Conservation (phyloP, 78 protist species). For the Ministeria vibrans region DNA sequence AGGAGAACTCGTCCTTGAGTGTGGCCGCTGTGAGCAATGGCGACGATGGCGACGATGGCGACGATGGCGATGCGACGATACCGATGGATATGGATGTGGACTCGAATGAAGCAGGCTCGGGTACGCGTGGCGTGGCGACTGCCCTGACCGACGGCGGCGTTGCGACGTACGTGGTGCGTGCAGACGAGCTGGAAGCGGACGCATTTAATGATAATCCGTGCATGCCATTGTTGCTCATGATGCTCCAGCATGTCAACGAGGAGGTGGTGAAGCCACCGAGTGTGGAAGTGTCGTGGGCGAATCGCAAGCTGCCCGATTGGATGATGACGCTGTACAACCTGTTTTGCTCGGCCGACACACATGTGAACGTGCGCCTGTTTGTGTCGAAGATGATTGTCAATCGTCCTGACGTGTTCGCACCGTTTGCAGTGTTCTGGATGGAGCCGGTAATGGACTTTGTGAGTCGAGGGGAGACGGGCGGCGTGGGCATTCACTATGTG, state of each 20-base stretch:
- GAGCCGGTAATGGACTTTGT: not conserved
- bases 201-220: slow-evolving; percentile 12
- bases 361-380: slow-evolving; percentile 16
- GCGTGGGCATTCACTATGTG: slow-evolving; percentile 24
- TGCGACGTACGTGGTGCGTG: not conserved
- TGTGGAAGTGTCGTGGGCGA: not conserved
- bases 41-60: too few relatives aligned
- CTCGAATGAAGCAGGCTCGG: not conserved
- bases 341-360: not conserved
- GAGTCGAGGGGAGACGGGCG: not conserved
- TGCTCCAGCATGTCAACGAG: not conserved
- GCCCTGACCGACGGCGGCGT: not conserved
- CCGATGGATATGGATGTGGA: too few relatives aligned
- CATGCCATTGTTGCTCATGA: slow-evolving; percentile 27
- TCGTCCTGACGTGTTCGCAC: slow-evolving; percentile 2
- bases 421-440: not conserved
- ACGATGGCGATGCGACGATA: too few relatives aligned
- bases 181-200: slow-evolving; percentile 21
- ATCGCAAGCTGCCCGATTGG: not conserved
- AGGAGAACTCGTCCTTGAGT: too few relatives aligned
- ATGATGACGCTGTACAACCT: not conserved
- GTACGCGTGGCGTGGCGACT: not conserved
- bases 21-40: too few relatives aligned
- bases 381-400: slow-evolving; percentile 31
- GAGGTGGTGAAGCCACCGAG: not conserved